Conservation (phyloP, 176 grass and related monocot genomes). For the Eragrostis nindensis region DNA sequence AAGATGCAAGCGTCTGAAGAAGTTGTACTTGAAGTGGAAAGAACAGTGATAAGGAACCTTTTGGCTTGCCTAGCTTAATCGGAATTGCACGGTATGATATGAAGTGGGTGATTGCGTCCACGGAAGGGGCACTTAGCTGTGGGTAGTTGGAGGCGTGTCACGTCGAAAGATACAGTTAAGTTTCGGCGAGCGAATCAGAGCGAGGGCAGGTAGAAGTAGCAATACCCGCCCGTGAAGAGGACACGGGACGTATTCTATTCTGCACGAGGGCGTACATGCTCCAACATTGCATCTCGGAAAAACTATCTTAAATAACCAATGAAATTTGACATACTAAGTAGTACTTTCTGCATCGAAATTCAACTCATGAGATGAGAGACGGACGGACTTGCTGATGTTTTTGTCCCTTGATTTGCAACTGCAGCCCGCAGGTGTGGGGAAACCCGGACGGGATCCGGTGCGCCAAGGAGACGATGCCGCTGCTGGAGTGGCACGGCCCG, state of each 20-base stretch:
- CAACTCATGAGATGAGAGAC: background rate
- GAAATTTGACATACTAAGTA: background rate
- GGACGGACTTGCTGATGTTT: background rate
- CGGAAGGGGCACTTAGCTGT: background rate
- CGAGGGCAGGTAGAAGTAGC: background rate
- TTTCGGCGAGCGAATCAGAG: background rate
- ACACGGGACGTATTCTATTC: background rate
- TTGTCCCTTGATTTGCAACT: background rate
- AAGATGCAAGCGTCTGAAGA: too few relatives aligned
- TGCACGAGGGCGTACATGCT: background rate
- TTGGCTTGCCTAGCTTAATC: background rate
- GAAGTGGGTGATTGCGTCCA: constrained; percentile 29
- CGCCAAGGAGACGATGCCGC: constrained; percentile 78
- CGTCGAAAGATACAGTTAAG: constrained; percentile 28
- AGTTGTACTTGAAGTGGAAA: background rate
- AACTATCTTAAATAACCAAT: background rate
- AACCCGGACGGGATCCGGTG: constrained; percentile 72
- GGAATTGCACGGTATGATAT: background rate
- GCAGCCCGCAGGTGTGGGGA: constrained; percentile 74
- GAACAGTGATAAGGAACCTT: background rate
- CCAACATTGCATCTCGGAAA: background rate
- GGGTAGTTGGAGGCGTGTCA: constrained; percentile 26
- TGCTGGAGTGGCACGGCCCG: constrained; percentile 50
- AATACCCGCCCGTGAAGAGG: background rate
- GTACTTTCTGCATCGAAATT: background rate